These are phyloP conservation scores for Epipyxis sp. DNA, from an alignment of 108 stramenopile species.

Conservation along the genomic window DNA sequence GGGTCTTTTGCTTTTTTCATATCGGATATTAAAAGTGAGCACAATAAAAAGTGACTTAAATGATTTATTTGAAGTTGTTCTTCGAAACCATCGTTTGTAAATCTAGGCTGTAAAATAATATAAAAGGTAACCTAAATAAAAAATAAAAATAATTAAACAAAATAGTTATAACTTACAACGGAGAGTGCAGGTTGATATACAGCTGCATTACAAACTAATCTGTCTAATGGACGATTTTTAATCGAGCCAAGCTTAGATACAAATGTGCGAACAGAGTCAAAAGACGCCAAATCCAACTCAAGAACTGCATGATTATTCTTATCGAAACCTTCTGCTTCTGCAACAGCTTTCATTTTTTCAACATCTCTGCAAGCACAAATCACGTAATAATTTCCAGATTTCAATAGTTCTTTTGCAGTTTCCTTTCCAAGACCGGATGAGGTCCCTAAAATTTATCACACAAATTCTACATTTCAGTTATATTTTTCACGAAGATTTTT, in stretches of 20 bases:
- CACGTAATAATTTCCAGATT: slow-evolving; percentile 81
- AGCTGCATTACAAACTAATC: slow-evolving; percentile 93
- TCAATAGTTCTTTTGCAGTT: slow-evolving; percentile 66
- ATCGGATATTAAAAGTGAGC: slow-evolving; percentile 32
- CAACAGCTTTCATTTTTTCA: slow-evolving; percentile 54
- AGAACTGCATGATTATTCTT: slow-evolving; percentile 56
- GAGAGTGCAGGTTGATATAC: slow-evolving; percentile 76
- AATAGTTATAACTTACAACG: neutral
- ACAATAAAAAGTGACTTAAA: slow-evolving; percentile 23
- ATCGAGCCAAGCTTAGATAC: slow-evolving; percentile 88
- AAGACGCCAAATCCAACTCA: slow-evolving; percentile 82
- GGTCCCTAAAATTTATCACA: too few species aligned
- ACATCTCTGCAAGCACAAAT: slow-evolving; percentile 86
- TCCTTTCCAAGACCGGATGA: neutral
- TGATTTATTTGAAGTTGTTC: slow-evolving; percentile 20
- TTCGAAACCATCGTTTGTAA: slow-evolving; percentile 20
- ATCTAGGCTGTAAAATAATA: neutral
- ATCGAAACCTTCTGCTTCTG: slow-evolving; percentile 41
- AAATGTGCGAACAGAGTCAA: slow-evolving; percentile 81
- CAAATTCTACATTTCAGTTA: too few species aligned
- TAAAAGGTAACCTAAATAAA: neutral
- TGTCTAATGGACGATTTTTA: slow-evolving; percentile 75
- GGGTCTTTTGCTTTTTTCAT: slow-evolving; percentile 84
- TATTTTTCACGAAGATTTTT: too few species aligned
- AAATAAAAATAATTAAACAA: neutral